Evolutionary conservation across 2,329 filamentous ascomycete genomes (phyloP).

Genomic region (Penicillium sp.): DNA sequence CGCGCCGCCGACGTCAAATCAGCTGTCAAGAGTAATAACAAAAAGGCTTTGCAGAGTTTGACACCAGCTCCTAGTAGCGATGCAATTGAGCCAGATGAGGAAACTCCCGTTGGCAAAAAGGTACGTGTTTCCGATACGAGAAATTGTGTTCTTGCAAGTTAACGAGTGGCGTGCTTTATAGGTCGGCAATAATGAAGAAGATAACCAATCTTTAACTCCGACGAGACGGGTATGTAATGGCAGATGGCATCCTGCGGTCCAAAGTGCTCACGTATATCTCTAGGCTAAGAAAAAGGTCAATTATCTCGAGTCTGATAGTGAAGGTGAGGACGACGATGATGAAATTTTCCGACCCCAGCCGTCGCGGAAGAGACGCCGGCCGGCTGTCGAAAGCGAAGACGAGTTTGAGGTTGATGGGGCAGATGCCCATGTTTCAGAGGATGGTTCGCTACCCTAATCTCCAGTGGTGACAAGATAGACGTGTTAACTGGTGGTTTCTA

Average conservation of each 20-base stretch:
- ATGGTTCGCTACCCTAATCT: constrained; percentile 39
- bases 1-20: constrained; percentile 26
- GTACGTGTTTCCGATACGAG: constrained; percentile 41
- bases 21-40: constrained; percentile 32
- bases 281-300: constrained; percentile 60
- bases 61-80: constrained; percentile 83
- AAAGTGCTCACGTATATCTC: constrained; percentile 2
- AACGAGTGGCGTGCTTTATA: not conserved
- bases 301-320: constrained; percentile 82
- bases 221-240: constrained; percentile 63
- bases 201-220: constrained; percentile 61
- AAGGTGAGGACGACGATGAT: constrained; percentile 65
- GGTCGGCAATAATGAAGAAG: constrained; percentile 34
- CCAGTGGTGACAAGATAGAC: constrained; percentile 3
- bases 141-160: constrained; percentile 36
- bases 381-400: constrained; percentile 65
- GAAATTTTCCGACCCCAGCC: constrained; percentile 60
- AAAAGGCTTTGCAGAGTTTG: constrained; percentile 46
- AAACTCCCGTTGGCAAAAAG: constrained; percentile 38
- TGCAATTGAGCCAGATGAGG: constrained; percentile 62
- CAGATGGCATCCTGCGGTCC: not conserved
- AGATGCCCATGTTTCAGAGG: constrained; percentile 45
- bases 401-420: constrained; percentile 60
- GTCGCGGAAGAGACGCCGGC: constrained; percentile 55
- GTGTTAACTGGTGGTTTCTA: constrained; percentile 28